Base-by-base conservation (phyloP, 805 yeast species). In the Saccharomycopsis malanga region DNA sequence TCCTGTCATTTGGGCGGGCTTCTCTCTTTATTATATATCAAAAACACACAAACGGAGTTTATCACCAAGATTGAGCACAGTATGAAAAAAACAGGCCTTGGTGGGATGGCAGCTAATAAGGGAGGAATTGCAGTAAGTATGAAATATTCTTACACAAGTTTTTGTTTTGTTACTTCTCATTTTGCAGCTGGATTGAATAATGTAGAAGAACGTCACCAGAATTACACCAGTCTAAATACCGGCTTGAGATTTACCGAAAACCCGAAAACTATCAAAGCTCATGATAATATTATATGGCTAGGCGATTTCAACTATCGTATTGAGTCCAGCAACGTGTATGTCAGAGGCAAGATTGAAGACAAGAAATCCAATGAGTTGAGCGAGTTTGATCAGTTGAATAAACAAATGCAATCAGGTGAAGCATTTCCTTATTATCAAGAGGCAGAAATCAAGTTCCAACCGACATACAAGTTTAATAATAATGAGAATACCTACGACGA, bases 271-370 rank as follows among this genome's bases (percentile, higher is more conserved):
- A 76, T 87, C 3, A 71, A 74, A 43, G 95, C 87, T 56, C 93
- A 84, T 57, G 96, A 91, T 57, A 77, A 80, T 18, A 73, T 89
- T 14, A 76, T 93, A 14, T 87, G 96, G 88, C 71, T 86, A 64
- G 98, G 98, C 5, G 98, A 93, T 63, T 81, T 94, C 64, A 93
- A 93, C 61, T 93, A 82, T 63, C 72, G 98, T 54, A 79, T 93
- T 35, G 68, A 77, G 32, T 66, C 85, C 56, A 73, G 81, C 0
- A 83, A 86, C 53, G 91, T 82, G 15, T 75, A 76, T 21, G 95
- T 86, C 1, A 69, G 87, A 53, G 62, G 65, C 35, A 54, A 70
- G n/a, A 73, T 86, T 34, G 66, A 63, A n/a, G 59, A 63, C 2
- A 64, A 69, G 3, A 70, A 81, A 9, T 76, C 68, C 54, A 68